Evolutionary conservation across 2,329 filamentous ascomycete genomes (phyloP), one percentile per base, ranked within the genome.

Genomic region (Scytalidium lignicola): DNA sequence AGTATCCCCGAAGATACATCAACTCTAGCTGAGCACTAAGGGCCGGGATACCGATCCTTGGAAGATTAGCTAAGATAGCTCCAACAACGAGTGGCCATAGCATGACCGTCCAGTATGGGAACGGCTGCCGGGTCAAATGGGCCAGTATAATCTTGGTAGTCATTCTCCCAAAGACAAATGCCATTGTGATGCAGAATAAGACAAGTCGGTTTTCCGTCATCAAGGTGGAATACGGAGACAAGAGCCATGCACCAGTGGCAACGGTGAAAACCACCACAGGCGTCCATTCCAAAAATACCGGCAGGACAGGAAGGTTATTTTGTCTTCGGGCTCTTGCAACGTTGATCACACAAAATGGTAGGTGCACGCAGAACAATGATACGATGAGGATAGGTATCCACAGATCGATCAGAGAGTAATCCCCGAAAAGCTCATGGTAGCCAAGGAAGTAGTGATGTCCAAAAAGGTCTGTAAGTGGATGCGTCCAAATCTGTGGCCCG

Each of bases 111-210:
- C 91, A 97, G 77, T 88, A 95, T 1, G 93, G 93, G 70, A 97
- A 99, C 3, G 92, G 88, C 67, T 97, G 93, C 55, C 83, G 83
- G 2, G 93, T 93, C 46, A 99, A 76, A 68, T 99, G 93, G 2
- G 93, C 92, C 17, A 99, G 83, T 64, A 99, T 99, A 69, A 97
- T 97, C 75, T 97, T 99, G 37, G 93, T 99, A 0, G 93, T 97
- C 85, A 99, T 90, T 58, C 93, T 86, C 29, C 93, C 93, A 67
- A 99, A 97, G 51, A 96, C 93, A 61, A 97, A 91, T n/a, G 89
- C 88, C 76, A 97, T 87, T 51, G 89, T 95, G 52, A 95, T 71
- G 73, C 91, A 96, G 69, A 96, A 95, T 43, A 97, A 80, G 10
- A 95, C 83, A 1, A 99, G 80, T 63, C 93, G 88, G 71, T 97